Percentiles rank a stretch among this genome's conserved stretches.
Evolutionary conservation across 2,329 filamentous ascomycete genomes (phyloP).

Genomic region (Byssothecium circinans): DNA sequence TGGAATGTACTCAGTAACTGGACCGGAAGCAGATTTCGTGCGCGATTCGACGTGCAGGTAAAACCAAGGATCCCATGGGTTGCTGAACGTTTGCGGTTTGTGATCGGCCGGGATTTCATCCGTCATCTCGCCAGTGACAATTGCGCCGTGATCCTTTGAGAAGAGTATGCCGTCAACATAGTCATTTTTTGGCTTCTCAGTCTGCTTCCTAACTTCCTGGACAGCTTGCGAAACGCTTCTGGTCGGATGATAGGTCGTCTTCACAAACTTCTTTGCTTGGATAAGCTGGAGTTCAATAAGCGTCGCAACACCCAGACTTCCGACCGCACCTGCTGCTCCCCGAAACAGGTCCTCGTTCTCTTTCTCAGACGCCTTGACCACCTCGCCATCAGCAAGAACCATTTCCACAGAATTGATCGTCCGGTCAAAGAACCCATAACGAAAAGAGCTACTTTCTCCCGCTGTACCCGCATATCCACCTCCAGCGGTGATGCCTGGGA

Average conservation of each 20-base stretch:
- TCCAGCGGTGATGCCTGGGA: constrained; percentile 71
- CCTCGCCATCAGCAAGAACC: constrained; percentile 62
- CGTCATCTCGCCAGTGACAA: constrained; percentile 50
- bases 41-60: constrained; percentile 52
- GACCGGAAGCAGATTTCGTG: constrained; percentile 35
- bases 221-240: constrained; percentile 47
- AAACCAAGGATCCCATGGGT: constrained; percentile 54
- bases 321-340: constrained; percentile 66
- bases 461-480: constrained; percentile 69
- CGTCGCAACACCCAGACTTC: constrained; percentile 68
- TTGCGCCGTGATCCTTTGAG: constrained; percentile 45
- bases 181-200: constrained; percentile 42
- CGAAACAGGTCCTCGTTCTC: constrained; percentile 63
- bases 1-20: constrained; percentile 59
- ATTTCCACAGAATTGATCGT: constrained; percentile 66
- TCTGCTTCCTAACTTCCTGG: constrained; percentile 42
- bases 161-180: constrained; percentile 57
- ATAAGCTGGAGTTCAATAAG: constrained; percentile 54
- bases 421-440: constrained; percentile 66
- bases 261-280: constrained; percentile 52
- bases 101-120: constrained; percentile 34
- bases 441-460: constrained; percentile 70
- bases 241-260: constrained; percentile 52
- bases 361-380: constrained; percentile 57
- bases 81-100: constrained; percentile 45